Evolutionary conservation across 2,329 filamentous ascomycete species (phyloP), one percentile per base, ranked within the genome.

Genomic region (Cadophora gregata): DNA sequence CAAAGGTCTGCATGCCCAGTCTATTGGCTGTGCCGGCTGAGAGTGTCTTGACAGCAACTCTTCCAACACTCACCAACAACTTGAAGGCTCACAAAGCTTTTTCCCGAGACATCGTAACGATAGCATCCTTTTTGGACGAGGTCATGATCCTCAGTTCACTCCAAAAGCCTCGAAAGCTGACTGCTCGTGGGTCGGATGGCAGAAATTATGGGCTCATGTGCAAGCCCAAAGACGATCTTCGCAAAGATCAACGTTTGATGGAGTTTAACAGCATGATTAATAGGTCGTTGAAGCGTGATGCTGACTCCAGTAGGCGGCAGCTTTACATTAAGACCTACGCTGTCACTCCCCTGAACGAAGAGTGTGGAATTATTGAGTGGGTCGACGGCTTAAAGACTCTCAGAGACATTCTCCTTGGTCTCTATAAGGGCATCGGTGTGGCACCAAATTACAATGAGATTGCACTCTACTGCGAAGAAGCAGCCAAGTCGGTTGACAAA

Each of bases 201-300:
- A 91, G 90, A 66, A 85, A 86, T 21, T 99, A 99, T 78, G 92
- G 93, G 70, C 86, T 99, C 8, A 85, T 99, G 64, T 96, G 97
- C 82, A 99, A 99, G 76, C 96, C 96, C 9, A 98, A 98, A 78
- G 96, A 99, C 77, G 96, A 99, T 78, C 86, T 99, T 27, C 91
- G 96, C 60, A 99, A 97, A 72, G 96, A 99, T 75, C 95, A 98
- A 78, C 93, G 96, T 61, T 88, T 99, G 24, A 99, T 99, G 94
- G 96, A 99, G 77, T 99, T 99, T 83, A 99, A 98, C 77, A 89
- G 91, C 55, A 96, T 98, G 87, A 98, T 99, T 82, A 99, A 99
- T 77, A 87, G 96, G 67, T 93, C 95, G 2, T 81, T 99, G 65
- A 97, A 97, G 77, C 89, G 92, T 69, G 94, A 98, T 75, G 90